Base-by-base conservation (phyloP, 2,329 filamentous ascomycete genomes). In the Bertia moriformis region DNA sequence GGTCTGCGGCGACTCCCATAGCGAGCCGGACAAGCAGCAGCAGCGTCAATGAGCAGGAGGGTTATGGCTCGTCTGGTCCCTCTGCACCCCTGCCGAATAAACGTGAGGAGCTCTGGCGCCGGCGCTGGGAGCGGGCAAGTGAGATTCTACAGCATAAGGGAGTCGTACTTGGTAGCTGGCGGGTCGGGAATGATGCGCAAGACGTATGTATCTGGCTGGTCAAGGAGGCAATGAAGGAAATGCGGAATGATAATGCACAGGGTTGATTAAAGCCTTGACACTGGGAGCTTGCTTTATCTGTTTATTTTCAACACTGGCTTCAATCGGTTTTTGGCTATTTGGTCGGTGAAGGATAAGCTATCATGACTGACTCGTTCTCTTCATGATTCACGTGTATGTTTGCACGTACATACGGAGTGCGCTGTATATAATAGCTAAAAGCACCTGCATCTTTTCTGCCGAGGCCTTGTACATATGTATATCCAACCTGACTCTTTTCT, bases 141-240 rank as follows among this genome's bases (percentile, higher is more conserved):
- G 61, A 74, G 19, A 57, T 62, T 29, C 63, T 89, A 7, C 71
- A 73, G n/a, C 60, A 64, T 4, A 62, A 76, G 29, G 79, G 79
- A 3, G 79, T 91, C 1, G 61, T 69, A 45, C 53, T 91, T 24
- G 73, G 82, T 45, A 84, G 71, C 15, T 91, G 84, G 84, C 67
- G 80, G 32, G 70, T 69, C 10, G 84, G 84, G 0, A 63, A 67
- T 19, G 84, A 91, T 59, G 79, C 84, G 4, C 64, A 73, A 41
- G 63, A 64, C 1, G 78, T 83, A 54, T 77, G 80, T 2, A 65
- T 77, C 39, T 71, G 66, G 13, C 67, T 87, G 42, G 72, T 86
- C 3, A 67, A 68, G 53, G 62, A 67, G 43, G 68, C 67, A 19
- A 48, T 74, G 49, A 57, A 50, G 41, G 60, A 65, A 24, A 58